These are phyloP conservation scores for Diaporthe sp. DNA, from an alignment of 2,329 filamentous ascomycete species.

Conservation along the genomic window DNA sequence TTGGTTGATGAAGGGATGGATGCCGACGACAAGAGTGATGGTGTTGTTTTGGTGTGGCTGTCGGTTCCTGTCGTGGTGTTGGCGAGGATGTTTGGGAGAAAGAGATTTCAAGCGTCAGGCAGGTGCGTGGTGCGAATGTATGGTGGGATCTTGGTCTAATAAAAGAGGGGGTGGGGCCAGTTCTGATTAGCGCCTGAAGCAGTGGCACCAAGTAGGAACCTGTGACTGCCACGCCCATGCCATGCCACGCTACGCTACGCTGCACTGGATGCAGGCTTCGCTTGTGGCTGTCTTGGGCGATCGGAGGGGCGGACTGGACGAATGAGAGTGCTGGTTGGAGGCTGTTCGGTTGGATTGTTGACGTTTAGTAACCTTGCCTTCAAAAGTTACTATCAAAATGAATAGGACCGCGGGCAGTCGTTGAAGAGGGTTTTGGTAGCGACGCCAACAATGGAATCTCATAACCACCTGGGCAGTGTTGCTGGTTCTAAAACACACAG, in stretches of 20 bases:
- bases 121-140: not conserved
- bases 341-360: not conserved
- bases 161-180: conserved; percentile 25
- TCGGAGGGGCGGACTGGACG: not conserved
- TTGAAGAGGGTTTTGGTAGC: not conserved
- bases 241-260: conserved; percentile 2
- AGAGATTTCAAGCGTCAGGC: conserved; percentile 29
- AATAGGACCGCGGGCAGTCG: not conserved
- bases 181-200: conserved; percentile 26
- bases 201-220: conserved; percentile 17
- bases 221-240: conserved; percentile 25
- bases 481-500: not conserved
- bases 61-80: conserved; percentile 24
- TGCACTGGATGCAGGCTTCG: not conserved
- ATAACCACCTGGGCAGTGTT: not conserved
- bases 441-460: not conserved
- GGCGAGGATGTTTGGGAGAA: conserved; percentile 15
- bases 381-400: not conserved
- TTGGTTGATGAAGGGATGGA: conserved; percentile 28
- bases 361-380: not conserved
- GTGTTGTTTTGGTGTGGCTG: conserved; percentile 23
- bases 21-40: conserved; percentile 16
- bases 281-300: not conserved
- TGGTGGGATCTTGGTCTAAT: conserved; percentile 21
- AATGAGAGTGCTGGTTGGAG: not conserved